phyloP scores from a whole-genome alignment of 208 protist genomes.

The Vickermania spadyakhi region DNA sequence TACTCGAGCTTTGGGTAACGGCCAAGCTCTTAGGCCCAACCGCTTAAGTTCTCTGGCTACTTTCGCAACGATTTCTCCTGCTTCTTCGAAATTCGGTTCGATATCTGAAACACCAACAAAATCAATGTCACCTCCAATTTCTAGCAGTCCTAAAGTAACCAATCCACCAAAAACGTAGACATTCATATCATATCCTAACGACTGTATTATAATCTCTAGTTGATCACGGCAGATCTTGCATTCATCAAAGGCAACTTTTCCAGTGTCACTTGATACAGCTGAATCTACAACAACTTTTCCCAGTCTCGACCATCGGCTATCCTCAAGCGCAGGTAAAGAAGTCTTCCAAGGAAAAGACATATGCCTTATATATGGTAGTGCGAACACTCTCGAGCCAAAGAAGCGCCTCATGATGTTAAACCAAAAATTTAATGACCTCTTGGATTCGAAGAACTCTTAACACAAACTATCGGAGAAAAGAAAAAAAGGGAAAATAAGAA shows the following conservation, averaged over 20 bases:
- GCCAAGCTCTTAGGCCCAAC: constrained; percentile 53
- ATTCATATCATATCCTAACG: constrained; percentile 75
- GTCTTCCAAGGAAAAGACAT: constrained; percentile 53
- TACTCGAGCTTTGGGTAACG: constrained; percentile 69
- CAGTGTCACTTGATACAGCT: constrained; percentile 64
- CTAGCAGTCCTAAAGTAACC: constrained; percentile 58
- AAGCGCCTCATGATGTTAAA: too few species aligned
- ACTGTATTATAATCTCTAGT: constrained; percentile 67
- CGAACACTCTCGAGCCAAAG: too few species aligned
- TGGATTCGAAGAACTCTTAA: too few species aligned
- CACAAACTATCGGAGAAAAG: too few species aligned
- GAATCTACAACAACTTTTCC: constrained; percentile 49
- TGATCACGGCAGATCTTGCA: constrained; percentile 65
- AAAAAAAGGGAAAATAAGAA: too few species aligned
- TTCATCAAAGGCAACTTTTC: constrained; percentile 73
- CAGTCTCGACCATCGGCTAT: constrained; percentile 34
- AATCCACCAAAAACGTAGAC: constrained; percentile 86
- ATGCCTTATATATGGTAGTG: too few species aligned
- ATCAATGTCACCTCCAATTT: constrained; percentile 83
- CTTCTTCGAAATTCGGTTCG: constrained; percentile 70
- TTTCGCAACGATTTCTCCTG: constrained; percentile 59
- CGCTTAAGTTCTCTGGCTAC: constrained; percentile 59
- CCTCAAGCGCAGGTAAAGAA: constrained; percentile 18
- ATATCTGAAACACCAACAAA: constrained; percentile 83
- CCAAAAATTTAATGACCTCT: too few species aligned